These are phyloP conservation scores for Mycena sanguinolenta DNA, from an alignment of 768 basidiomycete genomes.

Conservation along the genomic window DNA sequence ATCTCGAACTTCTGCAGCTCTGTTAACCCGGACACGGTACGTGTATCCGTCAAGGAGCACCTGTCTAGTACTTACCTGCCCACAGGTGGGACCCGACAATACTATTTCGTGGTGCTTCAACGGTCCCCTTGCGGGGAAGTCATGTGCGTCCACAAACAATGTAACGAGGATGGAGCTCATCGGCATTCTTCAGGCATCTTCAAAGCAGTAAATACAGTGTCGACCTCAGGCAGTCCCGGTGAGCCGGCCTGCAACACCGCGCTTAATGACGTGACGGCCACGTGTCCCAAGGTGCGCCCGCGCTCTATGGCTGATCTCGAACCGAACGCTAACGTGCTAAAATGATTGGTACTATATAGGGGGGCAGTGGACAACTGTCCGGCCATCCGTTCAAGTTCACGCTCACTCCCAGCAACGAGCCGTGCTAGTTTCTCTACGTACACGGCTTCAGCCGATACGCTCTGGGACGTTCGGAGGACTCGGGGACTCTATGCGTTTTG, in stretches of 20 bases:
- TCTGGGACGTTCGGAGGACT: too few relatives aligned
- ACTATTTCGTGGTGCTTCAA: background rate
- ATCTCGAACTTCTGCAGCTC: constrained; percentile 3
- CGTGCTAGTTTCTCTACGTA: background rate
- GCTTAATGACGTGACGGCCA: background rate
- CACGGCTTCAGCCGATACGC: too few relatives aligned
- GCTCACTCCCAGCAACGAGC: background rate
- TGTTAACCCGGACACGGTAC: background rate
- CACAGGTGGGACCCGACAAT: background rate
- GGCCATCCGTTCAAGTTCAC: background rate
- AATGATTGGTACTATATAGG: too few relatives aligned
- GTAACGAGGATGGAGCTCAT: background rate
- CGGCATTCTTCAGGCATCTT: background rate
- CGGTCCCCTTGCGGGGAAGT: background rate
- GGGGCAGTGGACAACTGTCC: background rate
- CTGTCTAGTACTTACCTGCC: background rate
- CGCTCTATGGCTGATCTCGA: background rate
- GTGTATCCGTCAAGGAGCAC: background rate
- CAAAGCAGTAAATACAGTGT: background rate
- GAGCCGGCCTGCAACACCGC: background rate
- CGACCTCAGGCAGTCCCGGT: background rate
- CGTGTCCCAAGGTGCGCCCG: background rate
- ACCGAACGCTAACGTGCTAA: background rate
- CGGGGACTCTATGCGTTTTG: too few relatives aligned
- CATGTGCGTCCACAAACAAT: background rate